phyloP scores from a whole-genome alignment of 2,329 filamentous ascomycete genomes.

The Aureobasidium sp. region DNA sequence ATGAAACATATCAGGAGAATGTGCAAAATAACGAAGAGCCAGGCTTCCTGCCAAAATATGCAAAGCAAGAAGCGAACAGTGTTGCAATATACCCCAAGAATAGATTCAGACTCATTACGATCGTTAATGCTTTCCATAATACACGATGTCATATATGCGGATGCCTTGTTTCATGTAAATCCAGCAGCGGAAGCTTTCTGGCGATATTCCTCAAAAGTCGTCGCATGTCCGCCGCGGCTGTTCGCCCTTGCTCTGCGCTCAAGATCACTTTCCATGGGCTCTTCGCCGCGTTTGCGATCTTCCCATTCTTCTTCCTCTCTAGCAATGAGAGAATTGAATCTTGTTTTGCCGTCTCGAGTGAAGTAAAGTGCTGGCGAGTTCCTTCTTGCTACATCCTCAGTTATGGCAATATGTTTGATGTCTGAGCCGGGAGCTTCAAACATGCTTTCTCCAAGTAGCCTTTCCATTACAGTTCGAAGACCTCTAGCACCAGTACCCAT shows the following conservation, averaged over 20 bases:
- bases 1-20: not conserved
- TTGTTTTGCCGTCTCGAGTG: slow-evolving; percentile 31
- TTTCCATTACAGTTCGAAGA: slow-evolving; percentile 42
- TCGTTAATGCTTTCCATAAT: not conserved
- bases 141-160: not conserved
- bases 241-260: slow-evolving; percentile 25
- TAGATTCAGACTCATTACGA: not conserved
- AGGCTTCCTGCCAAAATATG: not conserved
- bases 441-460: slow-evolving; percentile 40
- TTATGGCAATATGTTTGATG: slow-evolving; percentile 41
- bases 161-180: slow-evolving; percentile 18
- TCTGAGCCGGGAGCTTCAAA: slow-evolving; percentile 42
- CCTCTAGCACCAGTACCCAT: slow-evolving; percentile 64
- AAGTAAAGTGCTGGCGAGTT: slow-evolving; percentile 38
- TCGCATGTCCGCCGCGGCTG: slow-evolving; percentile 23
- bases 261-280: slow-evolving; percentile 23
- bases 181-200: slow-evolving; percentile 33
- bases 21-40: not conserved
- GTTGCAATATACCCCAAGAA: not conserved
- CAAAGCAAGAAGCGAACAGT: not conserved
- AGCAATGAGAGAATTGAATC: slow-evolving; percentile 34
- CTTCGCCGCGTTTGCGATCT: slow-evolving; percentile 26
- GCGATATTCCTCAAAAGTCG: slow-evolving; percentile 42
- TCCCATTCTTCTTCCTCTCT: slow-evolving; percentile 43
- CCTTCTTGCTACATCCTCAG: slow-evolving; percentile 37